A percentile compares a stretch with the other conserved stretches of the same genome.
Conservation (phyloP, 345 rosid genomes). For the Sonneratia alba region DNA sequence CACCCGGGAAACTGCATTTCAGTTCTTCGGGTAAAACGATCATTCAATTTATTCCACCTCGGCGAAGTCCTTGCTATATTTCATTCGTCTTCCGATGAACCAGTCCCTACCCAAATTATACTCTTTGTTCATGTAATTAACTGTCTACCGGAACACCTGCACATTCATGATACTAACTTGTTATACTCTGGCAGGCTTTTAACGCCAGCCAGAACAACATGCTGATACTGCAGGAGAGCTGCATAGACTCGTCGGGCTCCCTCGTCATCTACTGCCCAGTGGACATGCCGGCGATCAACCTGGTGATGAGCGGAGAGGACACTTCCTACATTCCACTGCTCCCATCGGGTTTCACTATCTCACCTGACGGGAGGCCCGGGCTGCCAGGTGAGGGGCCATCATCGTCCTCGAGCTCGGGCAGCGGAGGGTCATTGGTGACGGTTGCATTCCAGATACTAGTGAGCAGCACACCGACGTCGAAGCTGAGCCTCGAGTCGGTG, state of each 20-base stretch:
- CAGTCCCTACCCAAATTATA: too few species aligned
- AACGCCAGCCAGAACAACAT: conserved; percentile 74
- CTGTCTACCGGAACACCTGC: neutral
- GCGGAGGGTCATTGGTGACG: conserved; percentile 50
- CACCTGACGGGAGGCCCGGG: conserved; percentile 51
- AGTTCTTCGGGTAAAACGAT: conserved; percentile 62
- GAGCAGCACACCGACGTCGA: conserved; percentile 77
- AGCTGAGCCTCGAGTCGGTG: conserved; percentile 89
- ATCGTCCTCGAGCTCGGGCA: conserved; percentile 33
- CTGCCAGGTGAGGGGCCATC: conserved; percentile 58
- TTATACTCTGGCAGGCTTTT: conserved; percentile 40
- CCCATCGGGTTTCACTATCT: conserved; percentile 89
- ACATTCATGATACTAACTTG: neutral
- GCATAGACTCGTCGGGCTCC: conserved; percentile 78
- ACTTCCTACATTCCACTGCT: conserved; percentile 73
- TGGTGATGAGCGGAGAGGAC: conserved; percentile 94
- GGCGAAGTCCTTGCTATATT: neutral
- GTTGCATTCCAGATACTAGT: conserved; percentile 93
- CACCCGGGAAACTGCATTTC: conserved; percentile 92
- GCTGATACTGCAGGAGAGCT: conserved; percentile 94
- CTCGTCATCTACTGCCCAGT: conserved; percentile 80
- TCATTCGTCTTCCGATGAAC: too few species aligned
- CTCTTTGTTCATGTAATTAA: neutral
- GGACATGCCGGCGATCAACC: conserved; percentile 65
- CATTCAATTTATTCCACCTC: neutral